A percentile compares a stretch with the other conserved stretches of the same genome.
These are phyloP conservation scores for Apiospora rasikravindrae DNA, from an alignment of 2,329 filamentous ascomycete genomes.

Conservation along the genomic window DNA sequence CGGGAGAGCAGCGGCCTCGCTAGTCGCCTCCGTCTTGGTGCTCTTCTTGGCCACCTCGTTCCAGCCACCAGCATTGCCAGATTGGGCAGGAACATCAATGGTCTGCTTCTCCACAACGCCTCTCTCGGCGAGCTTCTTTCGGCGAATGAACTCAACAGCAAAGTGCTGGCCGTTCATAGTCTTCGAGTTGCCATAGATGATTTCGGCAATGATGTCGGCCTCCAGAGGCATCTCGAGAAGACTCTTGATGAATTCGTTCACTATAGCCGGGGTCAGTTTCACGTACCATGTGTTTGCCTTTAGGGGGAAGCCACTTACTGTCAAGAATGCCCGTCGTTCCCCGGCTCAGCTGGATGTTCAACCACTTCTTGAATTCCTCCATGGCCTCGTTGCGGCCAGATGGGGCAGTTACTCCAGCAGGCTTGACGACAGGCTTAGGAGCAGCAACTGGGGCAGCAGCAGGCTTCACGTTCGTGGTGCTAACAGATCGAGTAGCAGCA, in stretches of 20 bases:
- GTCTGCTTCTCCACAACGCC: slow-evolving; percentile 81
- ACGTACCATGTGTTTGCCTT: not conserved
- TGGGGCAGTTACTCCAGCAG: slow-evolving; percentile 46
- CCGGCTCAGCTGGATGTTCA: slow-evolving; percentile 76
- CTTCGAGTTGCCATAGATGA: slow-evolving; percentile 83
- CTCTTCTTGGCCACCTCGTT: slow-evolving; percentile 98
- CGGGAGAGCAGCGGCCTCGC: slow-evolving; percentile 50
- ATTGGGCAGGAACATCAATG: slow-evolving; percentile 44
- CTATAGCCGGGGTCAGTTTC: slow-evolving; percentile 47
- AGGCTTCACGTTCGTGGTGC: slow-evolving; percentile 49
- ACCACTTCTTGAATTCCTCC: slow-evolving; percentile 95
- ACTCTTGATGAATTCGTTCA: slow-evolving; percentile 79
- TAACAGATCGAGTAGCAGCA: slow-evolving; percentile 52
- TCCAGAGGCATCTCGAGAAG: slow-evolving; percentile 80
- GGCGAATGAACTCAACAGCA: slow-evolving; percentile 90
- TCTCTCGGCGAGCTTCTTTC: slow-evolving; percentile 91
- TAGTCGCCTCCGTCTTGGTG: slow-evolving; percentile 47
- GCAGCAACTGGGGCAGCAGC: slow-evolving; percentile 32
- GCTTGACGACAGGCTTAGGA: slow-evolving; percentile 59
- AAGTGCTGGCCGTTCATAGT: slow-evolving; percentile 94
- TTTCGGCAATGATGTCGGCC: slow-evolving; percentile 82
- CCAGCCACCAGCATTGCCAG: slow-evolving; percentile 71
- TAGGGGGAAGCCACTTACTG: slow-evolving; percentile 48
- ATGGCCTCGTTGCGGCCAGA: slow-evolving; percentile 64
- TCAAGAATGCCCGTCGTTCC: slow-evolving; percentile 65